Base-by-base conservation (phyloP, 2,329 filamentous ascomycete species). In the Neopestalotiopsis clavispora region DNA sequence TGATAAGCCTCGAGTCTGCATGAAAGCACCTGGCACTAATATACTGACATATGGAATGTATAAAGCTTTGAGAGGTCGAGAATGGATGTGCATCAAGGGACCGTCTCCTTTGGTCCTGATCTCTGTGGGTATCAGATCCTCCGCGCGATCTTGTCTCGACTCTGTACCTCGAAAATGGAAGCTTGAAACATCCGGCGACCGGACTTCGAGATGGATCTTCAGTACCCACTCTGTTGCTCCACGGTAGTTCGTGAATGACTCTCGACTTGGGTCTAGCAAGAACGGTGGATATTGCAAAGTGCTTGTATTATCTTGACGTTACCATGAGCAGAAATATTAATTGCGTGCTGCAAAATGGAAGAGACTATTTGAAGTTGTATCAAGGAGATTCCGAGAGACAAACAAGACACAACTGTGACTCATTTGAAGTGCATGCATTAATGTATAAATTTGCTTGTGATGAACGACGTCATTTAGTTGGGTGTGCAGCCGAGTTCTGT, bases 391-490 rank as follows among this genome's bases (percentile, higher is more conserved):
- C 5, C 7, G 4, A n/a, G 5, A n/a, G 17, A 17, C 17, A n/a
- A 20, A 7, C 45, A 6, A 17, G 7, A n/a, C 45, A 38, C 34
- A 52, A n/a, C 45, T 20, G n/a, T 52, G 45, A 52, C n/a, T 52
- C 6, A 52, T n/a, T 52, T 9, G 2, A 52, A 9, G n/a, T 23
- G n/a, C 17, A 9, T 52, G 45, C n/a, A 38, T 38, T 7, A 38
- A 38, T 38, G 34, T 38, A 38, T 6, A 10, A 38, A 38, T 28
- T 62, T 62, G 59, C 59, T 28, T 62, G 59, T 62, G 59, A 62
- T 20, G 28, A 40, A 62, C 59, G 59, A 62, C 34, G 59, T 62
- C 59, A 62, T 62, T 40, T 20, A 40, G 32, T 17, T 38, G n/a
- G 45, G 17, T 17, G 40, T 62, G 59, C 57, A 30, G 23, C 57